Percentiles rank a stretch among this genome's conserved stretches.
These are phyloP conservation scores for Ascocoryne sarcoides DNA, from an alignment of 2,329 filamentous ascomycete species.

Conservation along the genomic window DNA sequence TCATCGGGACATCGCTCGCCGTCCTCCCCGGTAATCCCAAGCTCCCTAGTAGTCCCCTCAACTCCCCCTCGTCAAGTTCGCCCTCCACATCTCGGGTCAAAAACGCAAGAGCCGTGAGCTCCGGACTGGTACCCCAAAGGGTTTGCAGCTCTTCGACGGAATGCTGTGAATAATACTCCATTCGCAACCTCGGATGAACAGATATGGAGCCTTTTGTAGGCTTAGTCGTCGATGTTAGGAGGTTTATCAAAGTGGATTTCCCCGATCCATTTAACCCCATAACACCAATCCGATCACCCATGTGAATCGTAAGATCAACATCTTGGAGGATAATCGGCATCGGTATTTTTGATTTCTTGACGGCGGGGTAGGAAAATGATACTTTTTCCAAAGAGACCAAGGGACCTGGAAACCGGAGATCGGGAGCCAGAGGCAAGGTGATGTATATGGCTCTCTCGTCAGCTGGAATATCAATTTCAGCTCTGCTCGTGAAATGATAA, in stretches of 20 bases:
- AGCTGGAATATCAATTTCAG: constrained; percentile 62
- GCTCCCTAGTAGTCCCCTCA: constrained; percentile 56
- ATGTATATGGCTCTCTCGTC: constrained; percentile 52
- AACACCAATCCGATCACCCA: constrained; percentile 66
- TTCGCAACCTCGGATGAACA: constrained; percentile 57
- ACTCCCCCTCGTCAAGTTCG: constrained; percentile 54
- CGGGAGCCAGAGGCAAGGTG: constrained; percentile 51
- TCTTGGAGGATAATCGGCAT: constrained; percentile 46
- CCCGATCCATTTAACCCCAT: constrained; percentile 74
- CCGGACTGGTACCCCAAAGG: constrained; percentile 38
- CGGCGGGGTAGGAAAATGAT: constrained; percentile 51
- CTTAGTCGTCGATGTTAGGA: constrained; percentile 53
- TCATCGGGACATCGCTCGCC: constrained; percentile 64
- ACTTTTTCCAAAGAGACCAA: constrained; percentile 64
- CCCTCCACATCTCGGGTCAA: constrained; percentile 46
- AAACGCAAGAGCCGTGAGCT: constrained; percentile 56
- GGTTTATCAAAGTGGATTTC: constrained; percentile 68
- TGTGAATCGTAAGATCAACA: constrained; percentile 59
- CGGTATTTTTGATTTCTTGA: constrained; percentile 13
- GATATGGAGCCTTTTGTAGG: constrained; percentile 54
- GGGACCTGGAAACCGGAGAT: constrained; percentile 66
- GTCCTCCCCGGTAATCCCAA: constrained; percentile 62
- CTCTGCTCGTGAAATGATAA: constrained; percentile 48
- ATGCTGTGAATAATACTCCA: constrained; percentile 76
- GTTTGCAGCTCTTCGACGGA: constrained; percentile 61